Evolutionary conservation across 2,329 filamentous ascomycete species (phyloP).

Genomic region (Paecilomyces fulvus): DNA sequence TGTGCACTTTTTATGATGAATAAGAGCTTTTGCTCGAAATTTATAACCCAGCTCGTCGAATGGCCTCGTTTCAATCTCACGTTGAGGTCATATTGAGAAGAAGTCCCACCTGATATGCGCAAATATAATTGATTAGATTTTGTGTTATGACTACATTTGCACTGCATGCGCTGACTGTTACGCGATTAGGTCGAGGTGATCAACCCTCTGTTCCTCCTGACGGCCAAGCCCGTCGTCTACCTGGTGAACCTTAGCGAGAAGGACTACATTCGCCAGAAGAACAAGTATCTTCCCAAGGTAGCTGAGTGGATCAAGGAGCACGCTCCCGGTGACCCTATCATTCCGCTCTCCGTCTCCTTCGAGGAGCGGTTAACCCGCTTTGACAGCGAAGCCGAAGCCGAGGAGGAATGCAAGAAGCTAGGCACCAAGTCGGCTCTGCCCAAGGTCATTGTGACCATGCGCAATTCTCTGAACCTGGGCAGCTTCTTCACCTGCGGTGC

Average conservation of each 20-base stretch:
- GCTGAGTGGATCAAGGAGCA: conserved; percentile 93
- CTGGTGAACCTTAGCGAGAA: conserved; percentile 94
- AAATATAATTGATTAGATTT: conserved; percentile 8
- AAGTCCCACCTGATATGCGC: conserved; percentile 60
- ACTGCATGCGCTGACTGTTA: conserved; percentile 10
- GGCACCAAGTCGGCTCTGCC: conserved; percentile 81
- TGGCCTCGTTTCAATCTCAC: conserved; percentile 62
- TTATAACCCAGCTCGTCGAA: conserved; percentile 99
- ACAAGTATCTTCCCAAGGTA: conserved; percentile 93
- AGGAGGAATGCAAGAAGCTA: conserved; percentile 81
- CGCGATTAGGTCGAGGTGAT: conserved; percentile 78
- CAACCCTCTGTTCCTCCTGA: conserved; percentile 90
- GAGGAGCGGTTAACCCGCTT: conserved; percentile 85
- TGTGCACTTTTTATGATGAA: conserved; percentile 69
- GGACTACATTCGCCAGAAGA: conserved; percentile 98
- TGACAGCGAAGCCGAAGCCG: conserved; percentile 65
- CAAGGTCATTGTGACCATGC: conserved; percentile 89
- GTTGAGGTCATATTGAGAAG: conserved; percentile 81
- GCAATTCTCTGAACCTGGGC: conserved; percentile 77
- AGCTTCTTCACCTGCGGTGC: conserved; percentile 96
- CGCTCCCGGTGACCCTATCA: conserved; percentile 77
- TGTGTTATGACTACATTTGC: conserved; percentile 9
- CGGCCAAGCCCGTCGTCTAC: conserved; percentile 94
- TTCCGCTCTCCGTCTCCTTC: conserved; percentile 85
- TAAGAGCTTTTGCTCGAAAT: conserved; percentile 91